Percentiles rank a stretch among this genome's conserved stretches.
phyloP scores from a whole-genome alignment of 345 rosid species.

The Bruguiera sexangula region DNA sequence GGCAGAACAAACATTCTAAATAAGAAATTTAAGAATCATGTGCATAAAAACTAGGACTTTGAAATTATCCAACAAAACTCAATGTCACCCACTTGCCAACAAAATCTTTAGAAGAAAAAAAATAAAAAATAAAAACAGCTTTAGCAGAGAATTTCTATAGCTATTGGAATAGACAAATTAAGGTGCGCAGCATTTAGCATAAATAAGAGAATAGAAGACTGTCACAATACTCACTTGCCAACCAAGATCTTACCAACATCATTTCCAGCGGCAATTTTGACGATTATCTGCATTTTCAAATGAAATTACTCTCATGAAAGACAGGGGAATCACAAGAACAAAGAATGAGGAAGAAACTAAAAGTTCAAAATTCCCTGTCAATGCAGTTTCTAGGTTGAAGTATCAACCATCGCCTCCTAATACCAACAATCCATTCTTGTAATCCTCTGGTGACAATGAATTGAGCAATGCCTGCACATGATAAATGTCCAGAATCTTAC shows the following conservation, averaged over 20 bases:
- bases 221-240: slow-evolving; percentile 51
- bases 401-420: slow-evolving; percentile 96
- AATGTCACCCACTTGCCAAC: too few species aligned
- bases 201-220: slow-evolving; percentile 5
- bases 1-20: too few species aligned
- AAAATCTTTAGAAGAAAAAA: too few species aligned
- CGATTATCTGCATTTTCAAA: slow-evolving; percentile 63
- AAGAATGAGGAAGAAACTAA: not conserved
- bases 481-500: slow-evolving; percentile 2
- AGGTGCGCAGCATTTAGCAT: slow-evolving; percentile 2
- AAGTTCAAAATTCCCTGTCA: not conserved
- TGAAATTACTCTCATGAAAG: slow-evolving; percentile 9
- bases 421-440: slow-evolving; percentile 66
- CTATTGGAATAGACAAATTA: too few species aligned
- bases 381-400: slow-evolving; percentile 72
- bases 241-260: slow-evolving; percentile 81
- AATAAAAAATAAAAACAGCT: too few species aligned
- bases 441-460: slow-evolving; percentile 79
- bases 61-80: too few species aligned
- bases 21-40: too few species aligned
- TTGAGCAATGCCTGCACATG: slow-evolving; percentile 68
- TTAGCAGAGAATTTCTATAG: too few species aligned
- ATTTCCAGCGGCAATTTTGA: slow-evolving; percentile 92
- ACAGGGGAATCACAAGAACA: not conserved
- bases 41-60: too few species aligned